phyloP scores from a whole-genome alignment of 2,329 filamentous ascomycete species.

The Fusarium udum region DNA sequence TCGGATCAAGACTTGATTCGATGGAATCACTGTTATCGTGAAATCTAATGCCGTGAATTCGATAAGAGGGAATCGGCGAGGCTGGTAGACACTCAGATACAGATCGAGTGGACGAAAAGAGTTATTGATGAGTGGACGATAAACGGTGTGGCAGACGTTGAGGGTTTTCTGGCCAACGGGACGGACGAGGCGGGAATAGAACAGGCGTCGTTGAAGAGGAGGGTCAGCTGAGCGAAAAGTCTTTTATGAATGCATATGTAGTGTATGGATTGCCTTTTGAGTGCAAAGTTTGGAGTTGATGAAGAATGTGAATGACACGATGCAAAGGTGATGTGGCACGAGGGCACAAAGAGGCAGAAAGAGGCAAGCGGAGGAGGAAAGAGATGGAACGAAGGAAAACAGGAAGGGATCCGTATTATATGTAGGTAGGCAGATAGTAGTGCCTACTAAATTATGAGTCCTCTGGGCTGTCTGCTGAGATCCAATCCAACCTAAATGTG shows the following conservation, averaged over 20 bases:
- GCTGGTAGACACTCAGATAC: slow-evolving; percentile 7
- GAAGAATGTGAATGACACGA: slow-evolving; percentile 15
- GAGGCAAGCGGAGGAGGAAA: neutral
- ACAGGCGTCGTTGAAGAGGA: slow-evolving; percentile 14
- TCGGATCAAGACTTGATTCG: slow-evolving; percentile 1
- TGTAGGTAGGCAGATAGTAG: slow-evolving; percentile 21
- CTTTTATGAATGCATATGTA: slow-evolving; percentile 28
- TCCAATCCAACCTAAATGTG: slow-evolving; percentile 23
- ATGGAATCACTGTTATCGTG: slow-evolving; percentile 20
- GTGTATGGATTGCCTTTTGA: slow-evolving; percentile 7
- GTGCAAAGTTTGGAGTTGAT: slow-evolving; percentile 13
- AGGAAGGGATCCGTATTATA: slow-evolving; percentile 15
- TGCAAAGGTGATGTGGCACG: neutral
- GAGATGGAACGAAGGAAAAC: slow-evolving; percentile 10
- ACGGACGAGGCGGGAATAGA: slow-evolving; percentile 19
- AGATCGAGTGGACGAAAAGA: slow-evolving; percentile 11
- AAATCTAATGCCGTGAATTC: slow-evolving; percentile 18
- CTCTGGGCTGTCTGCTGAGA: slow-evolving; percentile 18
- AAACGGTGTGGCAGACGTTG: slow-evolving; percentile 16
- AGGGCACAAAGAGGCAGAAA: slow-evolving; percentile 2
- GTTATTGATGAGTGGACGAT: neutral
- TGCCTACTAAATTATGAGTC: neutral
- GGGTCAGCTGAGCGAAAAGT: slow-evolving; percentile 29
- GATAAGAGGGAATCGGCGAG: neutral
- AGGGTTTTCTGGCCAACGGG: slow-evolving; percentile 22